Conservation (phyloP, 768 basidiomycete genomes). For the Mycena crocata region DNA sequence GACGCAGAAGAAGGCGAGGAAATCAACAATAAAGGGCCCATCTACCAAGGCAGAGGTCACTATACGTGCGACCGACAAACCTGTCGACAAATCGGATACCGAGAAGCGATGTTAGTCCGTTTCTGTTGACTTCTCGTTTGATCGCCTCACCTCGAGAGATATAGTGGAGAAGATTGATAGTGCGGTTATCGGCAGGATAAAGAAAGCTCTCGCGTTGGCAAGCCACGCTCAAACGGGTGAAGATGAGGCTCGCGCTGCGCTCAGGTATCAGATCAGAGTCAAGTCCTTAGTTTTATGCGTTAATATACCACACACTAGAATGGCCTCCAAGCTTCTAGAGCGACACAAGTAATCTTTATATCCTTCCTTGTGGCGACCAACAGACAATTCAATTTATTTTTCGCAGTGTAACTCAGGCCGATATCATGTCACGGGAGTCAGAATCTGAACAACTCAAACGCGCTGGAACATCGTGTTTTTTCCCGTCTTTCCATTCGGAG, state of each 20-base stretch:
- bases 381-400: background rate
- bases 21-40: slow-evolving; percentile 6
- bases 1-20: slow-evolving; percentile 11
- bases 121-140: background rate
- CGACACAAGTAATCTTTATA: slow-evolving; percentile 35
- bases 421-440: slow-evolving; percentile 39
- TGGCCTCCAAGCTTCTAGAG: slow-evolving; percentile 40
- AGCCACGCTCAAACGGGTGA: slow-evolving; percentile 35
- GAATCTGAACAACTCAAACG: slow-evolving; percentile 41
- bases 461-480: too few species aligned
- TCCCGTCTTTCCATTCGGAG: too few species aligned
- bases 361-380: background rate
- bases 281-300: too few species aligned
- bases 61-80: slow-evolving; percentile 31
- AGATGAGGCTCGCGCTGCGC: slow-evolving; percentile 37
- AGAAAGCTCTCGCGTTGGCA: slow-evolving; percentile 37
- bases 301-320: slow-evolving; percentile 13
- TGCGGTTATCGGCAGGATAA: slow-evolving; percentile 31
- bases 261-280: slow-evolving; percentile 22
- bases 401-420: slow-evolving; percentile 42
- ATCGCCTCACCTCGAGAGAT: background rate
- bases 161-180: slow-evolving; percentile 30
- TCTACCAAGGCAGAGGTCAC: slow-evolving; percentile 33
- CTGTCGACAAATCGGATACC: slow-evolving; percentile 19
- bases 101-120: slow-evolving; percentile 22